A percentile compares a stretch with the other conserved stretches of the same genome.
Conservation (phyloP, 2,329 filamentous ascomycete genomes). For the Trichoderma sp. region DNA sequence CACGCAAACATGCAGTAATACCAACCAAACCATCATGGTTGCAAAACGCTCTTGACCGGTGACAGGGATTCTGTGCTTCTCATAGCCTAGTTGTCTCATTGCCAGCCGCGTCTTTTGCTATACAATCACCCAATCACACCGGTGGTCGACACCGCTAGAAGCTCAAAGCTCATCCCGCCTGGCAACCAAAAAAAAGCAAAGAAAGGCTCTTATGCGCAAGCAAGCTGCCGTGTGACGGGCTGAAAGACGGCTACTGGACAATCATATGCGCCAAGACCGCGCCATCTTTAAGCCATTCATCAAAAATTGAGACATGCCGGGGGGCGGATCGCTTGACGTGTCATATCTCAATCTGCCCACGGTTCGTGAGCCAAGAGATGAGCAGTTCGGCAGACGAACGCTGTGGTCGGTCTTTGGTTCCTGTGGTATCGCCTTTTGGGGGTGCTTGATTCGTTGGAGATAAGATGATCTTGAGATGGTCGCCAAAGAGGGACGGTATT, state of each 20-base stretch:
- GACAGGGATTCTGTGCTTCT: background rate
- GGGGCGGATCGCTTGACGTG: background rate
- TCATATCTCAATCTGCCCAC: background rate
- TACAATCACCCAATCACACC: background rate
- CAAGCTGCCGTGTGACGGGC: background rate
- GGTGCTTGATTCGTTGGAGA: background rate
- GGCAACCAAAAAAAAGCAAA: background rate
- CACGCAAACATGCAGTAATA: background rate
- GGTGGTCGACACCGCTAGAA: background rate
- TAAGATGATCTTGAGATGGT: background rate
- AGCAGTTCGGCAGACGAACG: background rate
- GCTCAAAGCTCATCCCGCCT: background rate
- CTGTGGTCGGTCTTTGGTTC: background rate
- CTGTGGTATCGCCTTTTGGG: background rate
- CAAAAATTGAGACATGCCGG: background rate
- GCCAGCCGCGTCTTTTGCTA: background rate
- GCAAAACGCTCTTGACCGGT: background rate
- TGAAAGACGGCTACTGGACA: background rate
- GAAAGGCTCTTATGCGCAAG: background rate
- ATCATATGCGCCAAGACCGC: background rate
- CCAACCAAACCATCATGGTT: background rate
- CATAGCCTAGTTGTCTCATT: background rate
- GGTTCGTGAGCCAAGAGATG: background rate
- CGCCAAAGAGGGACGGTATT: too few species aligned
- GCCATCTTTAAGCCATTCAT: background rate